phyloP scores from a whole-genome alignment of 345 rosid species.

The Bruguiera sexangula region DNA sequence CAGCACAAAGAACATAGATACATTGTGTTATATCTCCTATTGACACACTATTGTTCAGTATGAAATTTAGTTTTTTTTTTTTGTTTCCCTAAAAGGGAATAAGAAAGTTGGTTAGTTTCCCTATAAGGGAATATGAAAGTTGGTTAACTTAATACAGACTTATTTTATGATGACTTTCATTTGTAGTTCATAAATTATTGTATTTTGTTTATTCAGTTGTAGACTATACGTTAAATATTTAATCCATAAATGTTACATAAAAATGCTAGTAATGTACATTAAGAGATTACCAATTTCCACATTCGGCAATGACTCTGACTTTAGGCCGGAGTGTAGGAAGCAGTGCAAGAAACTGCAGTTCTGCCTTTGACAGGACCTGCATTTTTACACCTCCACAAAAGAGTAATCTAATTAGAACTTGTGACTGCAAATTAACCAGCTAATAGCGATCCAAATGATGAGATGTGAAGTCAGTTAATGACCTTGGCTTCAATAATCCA shows the following conservation, averaged over 20 bases:
- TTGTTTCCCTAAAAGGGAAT: no score
- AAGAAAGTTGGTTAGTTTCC: no score
- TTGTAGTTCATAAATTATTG: neutral
- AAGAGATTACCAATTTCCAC: conserved; percentile 69
- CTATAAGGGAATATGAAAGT: no score
- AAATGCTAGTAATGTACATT: neutral
- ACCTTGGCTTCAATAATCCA: conserved; percentile 97
- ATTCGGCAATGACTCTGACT: conserved; percentile 82
- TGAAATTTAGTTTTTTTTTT: neutral
- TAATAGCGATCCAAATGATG: no score
- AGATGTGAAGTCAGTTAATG: neutral
- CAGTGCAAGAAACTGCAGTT: conserved; percentile 81
- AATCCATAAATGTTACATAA: neutral
- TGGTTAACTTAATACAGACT: no score
- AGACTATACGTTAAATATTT: neutral
- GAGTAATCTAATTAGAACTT: neutral
- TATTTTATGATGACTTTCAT: no score
- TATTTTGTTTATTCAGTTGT: no score
- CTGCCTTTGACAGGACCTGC: conserved; percentile 84
- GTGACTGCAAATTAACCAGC: no score
- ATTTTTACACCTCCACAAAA: no score
- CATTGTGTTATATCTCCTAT: neutral
- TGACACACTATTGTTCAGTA: neutral
- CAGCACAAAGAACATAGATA: neutral
- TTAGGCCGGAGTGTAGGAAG: conserved; percentile 82